Evolutionary conservation across 305 asterid species (phyloP), one percentile per base, ranked within the genome.

Genomic region (Fraxinus nigra): DNA sequence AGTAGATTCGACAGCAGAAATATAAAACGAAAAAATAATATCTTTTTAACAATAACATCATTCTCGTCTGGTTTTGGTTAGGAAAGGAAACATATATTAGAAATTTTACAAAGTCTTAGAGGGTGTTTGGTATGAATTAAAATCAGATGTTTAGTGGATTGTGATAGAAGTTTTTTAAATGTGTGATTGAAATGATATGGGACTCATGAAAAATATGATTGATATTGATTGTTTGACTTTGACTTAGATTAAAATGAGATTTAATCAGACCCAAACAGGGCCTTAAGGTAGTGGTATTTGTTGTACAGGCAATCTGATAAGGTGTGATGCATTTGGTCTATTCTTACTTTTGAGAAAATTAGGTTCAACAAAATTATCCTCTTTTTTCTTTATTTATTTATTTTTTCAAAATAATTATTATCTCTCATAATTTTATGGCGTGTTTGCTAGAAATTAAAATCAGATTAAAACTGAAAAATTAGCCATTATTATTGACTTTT

Each of bases 271-370:
- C 0, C 26, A 24, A 24, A 24, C 26, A 24, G 0, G 26, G 1
- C 26, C 26, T 24, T 24, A 30, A 38, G 48, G 24, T n/a, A 56
- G 11, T 59, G 69, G 28, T 6, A 30, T 70, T 70, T 10, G 11
- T 78, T 5, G 40, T 10, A 38, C 6, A 63, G 22, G 24, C 18
- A 48, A 54, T 59, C 28, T 5, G 61, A 72, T 38, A 83, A 81
- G 84, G 77, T 79, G 51, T 85, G 83, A 77, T 77, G 89, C 77
- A 87, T 34, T 16, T 24, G 79, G 88, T 78, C 86, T 35, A 34
- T 54, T 83, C 73, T 79, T 83, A 10, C 73, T 69, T 83, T 75
- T 61, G 63, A 43, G 33, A 59, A 63, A 56, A 26, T 54, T 28
- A 5, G 18, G 33, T 72, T 80, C n/a, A 30, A 74, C 76, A 65